Evolutionary conservation across 2,329 filamentous ascomycete species (phyloP), one percentile per base, ranked within the genome.

Genomic region (Fusarium sp.): DNA sequence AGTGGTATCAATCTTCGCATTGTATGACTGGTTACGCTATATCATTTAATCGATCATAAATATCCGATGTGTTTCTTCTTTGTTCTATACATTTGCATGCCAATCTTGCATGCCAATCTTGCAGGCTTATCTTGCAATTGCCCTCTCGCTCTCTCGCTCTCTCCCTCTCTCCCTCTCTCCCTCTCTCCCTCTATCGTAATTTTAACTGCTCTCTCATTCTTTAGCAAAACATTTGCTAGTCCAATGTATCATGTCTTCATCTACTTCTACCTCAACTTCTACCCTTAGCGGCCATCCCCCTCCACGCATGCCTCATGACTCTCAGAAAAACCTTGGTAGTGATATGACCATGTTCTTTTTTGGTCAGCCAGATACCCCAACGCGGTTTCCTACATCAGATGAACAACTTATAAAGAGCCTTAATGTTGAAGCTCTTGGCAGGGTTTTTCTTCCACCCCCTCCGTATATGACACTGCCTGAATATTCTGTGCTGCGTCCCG

Each of bases 301-400:
- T 57, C 54, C 54, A 34, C 54, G 44, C 36, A 50, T 48, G 31
- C 48, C 48, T 52, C 16, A 36, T 43, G 46, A 59, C 34, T 50
- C 44, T 51, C 46, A 27, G 55, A 51, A 41, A 41, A 59, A 51
- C 55, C 27, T 51, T 52, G 40, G 48, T 18, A 47, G 57, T 44
- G 48, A 60, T 60, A 54, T 60, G 41, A 47, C 57, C 18, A 54
- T 60, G 34, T 40, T 30, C 40, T 54, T 60, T 54, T 47, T 60
- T 30, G 40, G 23, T 36, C 39, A 53, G 48, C 30, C 18, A 13
- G 39, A 39, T 39, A 53, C 40, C 34, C 48, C 34, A 47, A 40
- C 40, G 16, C 39, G 48, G 47, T 60, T 60, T 53, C 18, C 57
- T 46, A 39, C 39, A 30, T 31, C 39, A 44, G 57, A 60, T 37